A percentile compares a stretch with the other conserved stretches of the same genome.
These are phyloP conservation scores for Plantago coronopus DNA, from an alignment of 305 asterid genomes.

Conservation along the genomic window DNA sequence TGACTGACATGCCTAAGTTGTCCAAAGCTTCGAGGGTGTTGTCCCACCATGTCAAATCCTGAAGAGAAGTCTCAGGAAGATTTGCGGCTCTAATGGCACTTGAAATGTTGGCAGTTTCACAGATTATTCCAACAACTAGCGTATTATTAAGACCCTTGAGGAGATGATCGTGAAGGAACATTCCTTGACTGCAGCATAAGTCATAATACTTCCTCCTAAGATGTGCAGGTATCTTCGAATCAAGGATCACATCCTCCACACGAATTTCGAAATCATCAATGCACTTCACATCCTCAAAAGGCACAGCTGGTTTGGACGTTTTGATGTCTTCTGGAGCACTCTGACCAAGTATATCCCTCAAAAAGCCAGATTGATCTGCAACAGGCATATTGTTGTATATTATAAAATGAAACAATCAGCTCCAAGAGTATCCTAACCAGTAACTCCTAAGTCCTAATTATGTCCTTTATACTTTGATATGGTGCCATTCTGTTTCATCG, in stretches of 20 bases:
- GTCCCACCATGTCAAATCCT: conserved; percentile 44
- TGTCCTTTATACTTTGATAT: too few relatives aligned
- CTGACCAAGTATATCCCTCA: conserved; percentile 13
- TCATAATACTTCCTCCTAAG: conserved; percentile 41
- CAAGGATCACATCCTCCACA: conserved; percentile 46
- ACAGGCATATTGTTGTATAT: conserved; percentile 1
- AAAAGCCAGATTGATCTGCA: conserved; percentile 21
- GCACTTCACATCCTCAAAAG: conserved; percentile 42
- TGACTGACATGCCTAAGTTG: conserved; percentile 66
- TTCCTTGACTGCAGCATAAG: conserved; percentile 52
- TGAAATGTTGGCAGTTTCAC: conserved; percentile 59
- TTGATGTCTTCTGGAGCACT: conserved; percentile 26
- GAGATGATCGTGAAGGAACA: conserved; percentile 54
- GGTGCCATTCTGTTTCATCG: not conserved
- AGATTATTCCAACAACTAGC: conserved; percentile 49
- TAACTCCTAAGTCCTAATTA: too few relatives aligned
- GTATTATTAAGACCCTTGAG: conserved; percentile 47
- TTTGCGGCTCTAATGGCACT: conserved; percentile 53
- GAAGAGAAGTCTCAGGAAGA: conserved; percentile 12
- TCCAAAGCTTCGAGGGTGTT: conserved; percentile 52
- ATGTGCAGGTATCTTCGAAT: conserved; percentile 47
- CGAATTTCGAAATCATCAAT: conserved; percentile 44
- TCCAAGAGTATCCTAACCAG: too few relatives aligned
- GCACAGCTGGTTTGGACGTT: conserved; percentile 28
- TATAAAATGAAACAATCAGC: too few relatives aligned